Evolutionary conservation across 75 land plant genomes (phyloP).

Genomic region (Pseudotsuga menziesii): DNA sequence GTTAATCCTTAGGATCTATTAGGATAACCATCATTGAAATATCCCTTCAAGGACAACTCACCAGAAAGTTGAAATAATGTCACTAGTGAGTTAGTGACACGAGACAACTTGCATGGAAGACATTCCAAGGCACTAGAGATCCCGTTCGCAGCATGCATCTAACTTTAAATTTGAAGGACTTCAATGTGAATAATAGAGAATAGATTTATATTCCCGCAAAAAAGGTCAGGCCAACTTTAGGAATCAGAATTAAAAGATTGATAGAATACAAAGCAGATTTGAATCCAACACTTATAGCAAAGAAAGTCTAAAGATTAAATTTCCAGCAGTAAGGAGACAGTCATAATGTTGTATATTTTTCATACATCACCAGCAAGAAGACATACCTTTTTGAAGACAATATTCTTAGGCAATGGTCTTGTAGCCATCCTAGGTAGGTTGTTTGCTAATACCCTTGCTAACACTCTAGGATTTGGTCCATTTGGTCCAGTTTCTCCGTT

Average conservation of each 20-base stretch:
- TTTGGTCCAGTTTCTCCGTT: constrained; percentile 18
- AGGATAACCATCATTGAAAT: constrained; percentile 9
- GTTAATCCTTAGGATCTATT: constrained; percentile 16
- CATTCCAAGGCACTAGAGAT: constrained; percentile 33
- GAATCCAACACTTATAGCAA: too few relatives aligned
- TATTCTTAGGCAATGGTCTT: constrained; percentile 38
- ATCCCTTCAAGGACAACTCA: constrained; percentile 27
- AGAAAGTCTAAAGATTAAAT: too few relatives aligned
- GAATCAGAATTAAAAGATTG: too few relatives aligned
- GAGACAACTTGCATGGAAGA: constrained; percentile 64
- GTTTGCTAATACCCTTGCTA: constrained; percentile 14
- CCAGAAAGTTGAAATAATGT: constrained; percentile 34
- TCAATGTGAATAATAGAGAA: constrained; percentile 59
- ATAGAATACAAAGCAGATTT: too few relatives aligned
- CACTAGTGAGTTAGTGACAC: constrained; percentile 46
- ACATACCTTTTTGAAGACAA: constrained; percentile 39
- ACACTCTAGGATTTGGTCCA: constrained; percentile 25
- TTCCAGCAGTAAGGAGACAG: too few relatives aligned
- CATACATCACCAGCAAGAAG: too few relatives aligned
- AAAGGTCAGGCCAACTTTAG: too few relatives aligned
- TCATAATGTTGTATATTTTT: too few relatives aligned
- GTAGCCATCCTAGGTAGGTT: constrained; percentile 22
- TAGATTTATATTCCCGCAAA: too few relatives aligned
- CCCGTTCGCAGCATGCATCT: constrained; percentile 46
- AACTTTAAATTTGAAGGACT: constrained; percentile 79